Percentiles rank a stretch among this genome's conserved stretches.
These are phyloP conservation scores for Orychophragmus violaceus DNA, from an alignment of 345 rosid species.

Conservation along the genomic window DNA sequence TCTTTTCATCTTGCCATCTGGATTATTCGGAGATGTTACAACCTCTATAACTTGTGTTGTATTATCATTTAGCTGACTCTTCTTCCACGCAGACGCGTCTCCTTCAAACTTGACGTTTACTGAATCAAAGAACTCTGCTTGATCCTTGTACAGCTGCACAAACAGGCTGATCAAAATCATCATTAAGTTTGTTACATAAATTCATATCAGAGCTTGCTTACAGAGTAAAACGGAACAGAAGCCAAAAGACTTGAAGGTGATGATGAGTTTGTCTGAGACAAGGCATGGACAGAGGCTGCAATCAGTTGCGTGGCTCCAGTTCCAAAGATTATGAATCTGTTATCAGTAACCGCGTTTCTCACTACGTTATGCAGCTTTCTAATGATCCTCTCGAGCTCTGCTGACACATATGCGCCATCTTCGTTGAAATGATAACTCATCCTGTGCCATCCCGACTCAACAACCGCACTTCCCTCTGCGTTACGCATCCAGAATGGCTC, in stretches of 20 bases:
- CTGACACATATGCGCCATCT: not conserved
- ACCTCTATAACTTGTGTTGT: constrained; percentile 41
- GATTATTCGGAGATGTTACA: constrained; percentile 79
- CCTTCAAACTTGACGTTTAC: constrained; percentile 41
- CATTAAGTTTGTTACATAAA: not conserved
- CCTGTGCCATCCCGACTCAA: not conserved
- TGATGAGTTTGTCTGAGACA: constrained; percentile 39
- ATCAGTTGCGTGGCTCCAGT: constrained; percentile 62
- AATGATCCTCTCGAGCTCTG: not conserved
- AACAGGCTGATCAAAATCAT: not conserved
- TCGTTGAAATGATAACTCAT: not conserved
- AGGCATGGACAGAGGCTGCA: constrained; percentile 56
- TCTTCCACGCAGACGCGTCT: constrained; percentile 31
- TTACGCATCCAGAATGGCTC: constrained; percentile 28
- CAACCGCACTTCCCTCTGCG: constrained; percentile 7
- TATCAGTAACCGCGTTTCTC: not conserved
- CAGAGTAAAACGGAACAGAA: constrained; percentile 51
- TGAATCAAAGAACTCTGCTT: constrained; percentile 43
- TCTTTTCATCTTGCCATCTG: constrained; percentile 51
- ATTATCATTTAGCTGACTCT: constrained; percentile 26
- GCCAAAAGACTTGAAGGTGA: constrained; percentile 43
- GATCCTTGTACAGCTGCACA: constrained; percentile 36
- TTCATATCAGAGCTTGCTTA: constrained; percentile 18
- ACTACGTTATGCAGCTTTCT: not conserved
- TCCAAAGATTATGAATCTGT: not conserved